Evolutionary conservation across 2,329 filamentous ascomycete species (phyloP), one percentile per base, ranked within the genome.

Genomic region (Penicillium glabrum): DNA sequence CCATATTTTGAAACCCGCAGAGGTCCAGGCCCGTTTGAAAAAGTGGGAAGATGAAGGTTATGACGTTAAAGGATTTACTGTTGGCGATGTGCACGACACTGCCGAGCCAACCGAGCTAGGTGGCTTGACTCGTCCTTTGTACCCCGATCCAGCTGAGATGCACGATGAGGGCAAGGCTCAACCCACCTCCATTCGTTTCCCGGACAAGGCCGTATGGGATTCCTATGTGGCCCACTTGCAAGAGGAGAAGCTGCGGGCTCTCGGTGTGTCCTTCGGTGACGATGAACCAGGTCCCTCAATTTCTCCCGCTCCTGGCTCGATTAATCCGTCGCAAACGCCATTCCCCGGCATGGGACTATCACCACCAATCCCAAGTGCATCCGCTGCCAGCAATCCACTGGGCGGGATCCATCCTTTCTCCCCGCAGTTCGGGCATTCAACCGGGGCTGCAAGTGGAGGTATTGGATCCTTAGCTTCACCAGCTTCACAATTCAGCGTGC

Each of bases 211-310:
- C 41, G 82, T 85, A 66, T 90, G 88, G 88, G 89, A 91, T 68
- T 81, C 86, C 26, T 96, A 98, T 73, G 89, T 93, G 57, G 84
- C 89, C 53, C 88, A 89, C 63, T 79, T 98, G 35, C 87, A 90
- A 64, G 95, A 99, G 77, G 91, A 93, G 59, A 99, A 97, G 77
- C 81, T 99, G 51, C 87, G 92, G 59, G 93, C 93, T 50, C 82
- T 99, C 54, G 95, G 95, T 62, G 95, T 98, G 13, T 92, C 86
- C 19, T 82, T 90, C 59, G 90, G 87, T 35, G 86, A 89, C 48
- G 88, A 91, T 6, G 90, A 95, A 51, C 85, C 86, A 77, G 83
- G 58, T 75, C 81, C 51, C 78, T 85, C 86, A 3, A 82, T 88
- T 62, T 93, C 91, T 14, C 87, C 88, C 10, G 84, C 79, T n/a